Percentiles rank a stretch among this genome's conserved stretches.
Conservation (phyloP, 176 grass and related monocot genomes). For the Neostapfia colusana region DNA sequence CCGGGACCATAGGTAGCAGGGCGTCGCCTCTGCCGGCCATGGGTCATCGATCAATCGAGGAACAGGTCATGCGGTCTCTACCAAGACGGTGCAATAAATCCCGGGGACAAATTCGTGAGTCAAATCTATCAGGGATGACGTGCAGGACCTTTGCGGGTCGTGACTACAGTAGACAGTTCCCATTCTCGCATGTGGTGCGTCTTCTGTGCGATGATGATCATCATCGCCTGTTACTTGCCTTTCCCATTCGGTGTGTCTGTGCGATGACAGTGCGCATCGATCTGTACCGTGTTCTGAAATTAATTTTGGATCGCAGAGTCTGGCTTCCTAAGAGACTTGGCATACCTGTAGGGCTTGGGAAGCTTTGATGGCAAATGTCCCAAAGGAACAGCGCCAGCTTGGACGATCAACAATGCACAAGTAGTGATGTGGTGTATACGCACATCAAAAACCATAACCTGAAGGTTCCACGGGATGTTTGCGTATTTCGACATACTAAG, state of each 20-base stretch:
- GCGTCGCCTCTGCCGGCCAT: neutral
- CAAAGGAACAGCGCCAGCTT: neutral
- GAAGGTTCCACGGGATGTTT: neutral
- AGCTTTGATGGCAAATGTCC: neutral
- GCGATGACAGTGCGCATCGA: neutral
- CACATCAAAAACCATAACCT: neutral
- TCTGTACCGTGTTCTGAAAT: neutral
- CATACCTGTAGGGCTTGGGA: neutral
- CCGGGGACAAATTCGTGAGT: neutral
- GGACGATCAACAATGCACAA: neutral
- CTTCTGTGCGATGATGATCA: neutral
- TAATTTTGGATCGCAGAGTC: neutral
- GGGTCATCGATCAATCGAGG: neutral
- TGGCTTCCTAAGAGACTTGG: neutral
- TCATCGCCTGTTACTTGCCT: no score
- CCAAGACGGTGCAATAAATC: constrained; percentile 62
- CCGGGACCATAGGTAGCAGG: neutral
- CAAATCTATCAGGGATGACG: constrained; percentile 26
- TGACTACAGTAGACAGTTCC: neutral
- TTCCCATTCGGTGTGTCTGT: constrained; percentile 29
- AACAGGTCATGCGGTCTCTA: constrained; percentile 24
- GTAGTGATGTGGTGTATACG: neutral
- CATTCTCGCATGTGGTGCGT: constrained; percentile 34
- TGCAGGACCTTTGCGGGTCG: neutral
- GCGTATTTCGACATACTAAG: neutral